Percentiles rank a stretch among this genome's conserved stretches.
phyloP scores from a whole-genome alignment of 176 grass and related monocot genomes.

The Carex pumila region DNA sequence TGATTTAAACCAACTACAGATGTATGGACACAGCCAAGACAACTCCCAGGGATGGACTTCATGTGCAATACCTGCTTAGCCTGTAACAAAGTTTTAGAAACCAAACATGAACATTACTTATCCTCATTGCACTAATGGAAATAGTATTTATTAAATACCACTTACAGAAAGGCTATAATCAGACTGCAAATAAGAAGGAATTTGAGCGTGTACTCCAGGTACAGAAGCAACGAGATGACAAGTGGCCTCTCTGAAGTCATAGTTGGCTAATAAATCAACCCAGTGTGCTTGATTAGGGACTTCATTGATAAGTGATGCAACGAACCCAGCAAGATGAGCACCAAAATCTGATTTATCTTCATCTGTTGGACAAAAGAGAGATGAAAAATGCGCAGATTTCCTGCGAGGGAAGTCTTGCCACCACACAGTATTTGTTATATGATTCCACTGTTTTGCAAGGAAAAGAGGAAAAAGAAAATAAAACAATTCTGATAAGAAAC shows the following conservation, averaged over 20 bases:
- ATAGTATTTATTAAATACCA: conserved; percentile 4
- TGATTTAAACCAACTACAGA: conserved; percentile 87
- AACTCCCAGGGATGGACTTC: conserved; percentile 23
- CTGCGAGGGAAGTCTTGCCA: conserved; percentile 69
- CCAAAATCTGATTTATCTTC: conserved; percentile 63
- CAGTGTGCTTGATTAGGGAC: conserved; percentile 68
- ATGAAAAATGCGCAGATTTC: conserved; percentile 50
- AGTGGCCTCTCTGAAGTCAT: conserved; percentile 60
- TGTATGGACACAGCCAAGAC: conserved; percentile 67
- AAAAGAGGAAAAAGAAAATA: conserved; percentile 13
- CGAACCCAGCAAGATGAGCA: conserved; percentile 57
- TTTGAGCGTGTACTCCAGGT: conserved; percentile 52
- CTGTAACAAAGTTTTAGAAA: conserved; percentile 25
- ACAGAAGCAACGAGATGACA: conserved; percentile 69
- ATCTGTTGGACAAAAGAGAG: conserved; percentile 39
- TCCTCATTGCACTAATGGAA: not conserved
- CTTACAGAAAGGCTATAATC: conserved; percentile 69
- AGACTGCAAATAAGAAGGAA: conserved; percentile 36
- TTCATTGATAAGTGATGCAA: conserved; percentile 63
- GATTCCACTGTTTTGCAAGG: conserved; percentile 58
- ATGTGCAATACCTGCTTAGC: conserved; percentile 36
- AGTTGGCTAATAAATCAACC: conserved; percentile 67
- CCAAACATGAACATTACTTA: not conserved
- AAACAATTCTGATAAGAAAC: not conserved
- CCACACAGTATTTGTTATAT: conserved; percentile 82